Evolutionary conservation across 352 stramenopile genomes (phyloP).

Genomic region (Phytophthora hibernalis): DNA sequence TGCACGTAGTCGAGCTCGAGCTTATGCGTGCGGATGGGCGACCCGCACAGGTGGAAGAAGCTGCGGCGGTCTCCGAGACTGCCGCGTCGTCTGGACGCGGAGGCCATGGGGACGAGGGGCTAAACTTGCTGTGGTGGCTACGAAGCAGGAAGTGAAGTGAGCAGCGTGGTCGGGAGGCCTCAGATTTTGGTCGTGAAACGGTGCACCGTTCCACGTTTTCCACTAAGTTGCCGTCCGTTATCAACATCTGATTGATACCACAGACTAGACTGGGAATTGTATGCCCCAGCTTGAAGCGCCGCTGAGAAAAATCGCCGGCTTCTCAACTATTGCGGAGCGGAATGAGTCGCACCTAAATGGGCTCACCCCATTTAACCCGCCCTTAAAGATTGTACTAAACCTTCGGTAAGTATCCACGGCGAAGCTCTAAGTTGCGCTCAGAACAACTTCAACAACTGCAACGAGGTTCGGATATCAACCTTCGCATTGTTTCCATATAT

Average conservation of each 20-base stretch:
- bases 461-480: constrained; percentile 12
- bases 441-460: constrained; percentile 25
- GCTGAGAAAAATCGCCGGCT: constrained; percentile 15
- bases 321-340: too few relatives aligned
- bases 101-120: constrained; percentile 25
- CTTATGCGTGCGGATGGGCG: constrained; percentile 75
- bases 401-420: constrained; percentile 2
- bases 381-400: too few relatives aligned
- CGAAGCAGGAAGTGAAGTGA: constrained; percentile 38
- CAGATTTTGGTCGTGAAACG: constrained; percentile 27
- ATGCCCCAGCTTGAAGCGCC: constrained; percentile 17
- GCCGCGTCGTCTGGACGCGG: constrained; percentile 29
- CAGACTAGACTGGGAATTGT: constrained; percentile 9
- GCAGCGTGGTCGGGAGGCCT: constrained; percentile 4
- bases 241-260: constrained; percentile 7
- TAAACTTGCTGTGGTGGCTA: constrained; percentile 31
- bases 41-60: constrained; percentile 84
- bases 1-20: constrained; percentile 54
- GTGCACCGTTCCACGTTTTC: constrained; percentile 16
- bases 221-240: constrained; percentile 35
- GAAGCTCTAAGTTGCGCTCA: constrained; percentile 28
- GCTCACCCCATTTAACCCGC: too few relatives aligned
- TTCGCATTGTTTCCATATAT: constrained; percentile 4
- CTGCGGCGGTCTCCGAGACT: constrained; percentile 37
- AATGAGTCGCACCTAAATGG: too few relatives aligned